Evolutionary conservation across 139 green algal species (phyloP).

Genomic region (Chlamydomonas sp.): DNA sequence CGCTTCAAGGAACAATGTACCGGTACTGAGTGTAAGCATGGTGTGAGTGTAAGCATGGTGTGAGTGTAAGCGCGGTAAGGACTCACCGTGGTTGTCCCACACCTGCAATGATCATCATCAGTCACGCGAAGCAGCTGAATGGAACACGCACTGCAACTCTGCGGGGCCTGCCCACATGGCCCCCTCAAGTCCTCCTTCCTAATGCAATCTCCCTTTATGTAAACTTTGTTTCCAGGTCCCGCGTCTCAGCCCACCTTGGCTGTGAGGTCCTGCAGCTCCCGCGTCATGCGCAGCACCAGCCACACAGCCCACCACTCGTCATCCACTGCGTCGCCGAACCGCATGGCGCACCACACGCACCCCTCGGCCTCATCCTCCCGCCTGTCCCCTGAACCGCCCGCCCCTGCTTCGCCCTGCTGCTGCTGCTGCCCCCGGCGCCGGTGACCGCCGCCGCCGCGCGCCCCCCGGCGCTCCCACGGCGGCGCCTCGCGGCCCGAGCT

Average conservation of each 20-base stretch:
- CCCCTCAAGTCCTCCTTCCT: no score
- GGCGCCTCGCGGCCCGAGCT: background rate
- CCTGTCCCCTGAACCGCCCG: background rate
- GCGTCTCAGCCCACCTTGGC: constrained; percentile 57
- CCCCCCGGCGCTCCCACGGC: constrained; percentile 40
- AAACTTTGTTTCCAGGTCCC: no score
- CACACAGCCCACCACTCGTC: constrained; percentile 91
- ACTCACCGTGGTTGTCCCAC: constrained; percentile 94
- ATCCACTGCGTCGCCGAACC: constrained; percentile 87
- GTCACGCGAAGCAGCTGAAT: background rate
- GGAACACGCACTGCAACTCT: background rate
- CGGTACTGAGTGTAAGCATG: background rate
- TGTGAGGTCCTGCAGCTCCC: constrained; percentile 42
- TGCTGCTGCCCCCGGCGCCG: background rate
- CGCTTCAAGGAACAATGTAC: no score
- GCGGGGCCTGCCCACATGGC: background rate
- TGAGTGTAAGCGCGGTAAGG: constrained; percentile 71
- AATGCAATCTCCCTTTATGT: no score
- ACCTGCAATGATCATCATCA: constrained; percentile 24
- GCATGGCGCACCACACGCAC: constrained; percentile 74
- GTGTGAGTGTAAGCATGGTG: background rate
- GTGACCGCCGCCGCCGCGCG: background rate
- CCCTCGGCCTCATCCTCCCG: background rate
- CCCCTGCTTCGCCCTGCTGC: background rate
- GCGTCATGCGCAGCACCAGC: constrained; percentile 75